These are phyloP conservation scores for Myriosclerotinia curreyana DNA, from an alignment of 2,329 filamentous ascomycete genomes.

Conservation along the genomic window DNA sequence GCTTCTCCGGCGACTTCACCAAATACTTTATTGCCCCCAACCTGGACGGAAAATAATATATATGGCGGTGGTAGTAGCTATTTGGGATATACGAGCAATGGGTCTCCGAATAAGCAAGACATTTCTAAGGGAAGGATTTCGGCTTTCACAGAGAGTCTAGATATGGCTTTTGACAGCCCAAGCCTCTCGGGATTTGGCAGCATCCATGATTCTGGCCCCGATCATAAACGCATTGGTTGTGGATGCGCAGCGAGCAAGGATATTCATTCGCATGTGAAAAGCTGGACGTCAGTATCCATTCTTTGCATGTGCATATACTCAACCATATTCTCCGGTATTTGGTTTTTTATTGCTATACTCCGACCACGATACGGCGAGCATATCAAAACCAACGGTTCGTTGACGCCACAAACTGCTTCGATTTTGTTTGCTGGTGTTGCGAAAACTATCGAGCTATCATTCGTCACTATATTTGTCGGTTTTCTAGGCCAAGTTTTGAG, in stretches of 20 bases:
- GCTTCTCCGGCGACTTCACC: slow-evolving; percentile 6
- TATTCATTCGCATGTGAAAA: slow-evolving; percentile 30
- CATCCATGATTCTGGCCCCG: neutral
- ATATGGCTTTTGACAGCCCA: slow-evolving; percentile 18
- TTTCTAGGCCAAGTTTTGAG: slow-evolving; percentile 73
- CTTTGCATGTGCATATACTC: slow-evolving; percentile 57
- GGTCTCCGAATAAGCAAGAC: slow-evolving; percentile 19
- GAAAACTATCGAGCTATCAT: slow-evolving; percentile 74
- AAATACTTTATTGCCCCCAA: slow-evolving; percentile 26
- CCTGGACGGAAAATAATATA: slow-evolving; percentile 19
- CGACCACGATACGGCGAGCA: slow-evolving; percentile 60
- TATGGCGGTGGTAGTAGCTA: slow-evolving; percentile 5
- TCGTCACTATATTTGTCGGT: slow-evolving; percentile 72
- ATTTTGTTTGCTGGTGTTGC: slow-evolving; percentile 66
- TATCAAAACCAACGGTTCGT: slow-evolving; percentile 51
- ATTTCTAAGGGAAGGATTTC: slow-evolving; percentile 24
- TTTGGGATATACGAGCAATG: neutral
- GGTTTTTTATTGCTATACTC: slow-evolving; percentile 58
- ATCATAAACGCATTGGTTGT: slow-evolving; percentile 24
- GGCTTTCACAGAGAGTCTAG: slow-evolving; percentile 23
- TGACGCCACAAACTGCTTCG: slow-evolving; percentile 63
- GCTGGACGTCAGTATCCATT: slow-evolving; percentile 51
- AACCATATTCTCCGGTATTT: slow-evolving; percentile 62
- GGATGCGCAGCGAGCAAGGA: slow-evolving; percentile 30
- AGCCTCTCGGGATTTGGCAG: slow-evolving; percentile 11